Conservation (phyloP, 1,284 basidiomycete genomes). For the Rhodotorula sp. region DNA sequence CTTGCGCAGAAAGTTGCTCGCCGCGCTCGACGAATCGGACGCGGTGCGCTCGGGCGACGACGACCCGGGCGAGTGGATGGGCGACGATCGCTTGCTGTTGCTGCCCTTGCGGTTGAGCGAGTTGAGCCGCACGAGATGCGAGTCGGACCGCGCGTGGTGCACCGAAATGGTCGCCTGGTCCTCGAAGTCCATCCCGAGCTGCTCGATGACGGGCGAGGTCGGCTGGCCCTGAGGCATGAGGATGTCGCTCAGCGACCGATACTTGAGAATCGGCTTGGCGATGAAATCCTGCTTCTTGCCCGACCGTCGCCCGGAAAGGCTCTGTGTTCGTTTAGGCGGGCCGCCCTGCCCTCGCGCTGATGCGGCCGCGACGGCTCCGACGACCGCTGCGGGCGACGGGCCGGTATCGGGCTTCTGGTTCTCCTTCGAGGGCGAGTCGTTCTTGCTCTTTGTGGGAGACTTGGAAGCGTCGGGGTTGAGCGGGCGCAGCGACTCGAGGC, state of each 20-base stretch:
- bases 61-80: slow-evolving; percentile 31
- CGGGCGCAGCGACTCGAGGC: slow-evolving; percentile 52
- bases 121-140: slow-evolving; percentile 42
- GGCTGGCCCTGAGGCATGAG: slow-evolving; percentile 57
- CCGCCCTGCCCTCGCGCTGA: neutral
- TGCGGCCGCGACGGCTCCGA: neutral
- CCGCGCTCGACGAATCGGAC: slow-evolving; percentile 33
- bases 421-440: slow-evolving; percentile 43
- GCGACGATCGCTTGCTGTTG: slow-evolving; percentile 16
- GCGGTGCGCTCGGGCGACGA: slow-evolving; percentile 34
- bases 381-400: too few relatives aligned
- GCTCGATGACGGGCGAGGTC: slow-evolving; percentile 56
- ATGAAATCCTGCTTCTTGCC: slow-evolving; percentile 23
- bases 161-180: slow-evolving; percentile 37
- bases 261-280: slow-evolving; percentile 89
- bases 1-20: slow-evolving; percentile 15
- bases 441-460: slow-evolving; percentile 45
- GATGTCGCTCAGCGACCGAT: slow-evolving; percentile 87
- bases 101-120: slow-evolving; percentile 32
- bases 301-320: neutral
- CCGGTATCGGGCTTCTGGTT: slow-evolving; percentile 48
- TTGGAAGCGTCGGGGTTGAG: slow-evolving; percentile 36
- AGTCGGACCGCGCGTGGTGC: slow-evolving; percentile 36
- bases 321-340: too few relatives aligned
- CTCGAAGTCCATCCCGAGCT: slow-evolving; percentile 45